These are phyloP conservation scores for Daucus carota DNA, from an alignment of 129 eudicot genomes.

Conservation along the genomic window DNA sequence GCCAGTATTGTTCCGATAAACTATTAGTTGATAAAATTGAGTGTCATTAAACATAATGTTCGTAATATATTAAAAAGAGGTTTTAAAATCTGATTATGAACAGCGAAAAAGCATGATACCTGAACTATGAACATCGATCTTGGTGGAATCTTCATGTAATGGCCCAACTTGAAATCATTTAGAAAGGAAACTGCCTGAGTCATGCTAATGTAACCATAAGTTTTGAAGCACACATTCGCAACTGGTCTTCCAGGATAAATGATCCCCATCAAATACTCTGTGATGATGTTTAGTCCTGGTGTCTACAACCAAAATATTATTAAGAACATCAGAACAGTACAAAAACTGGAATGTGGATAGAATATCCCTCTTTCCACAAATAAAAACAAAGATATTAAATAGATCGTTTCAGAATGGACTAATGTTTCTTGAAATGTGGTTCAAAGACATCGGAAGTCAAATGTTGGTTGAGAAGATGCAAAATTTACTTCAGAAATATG, in stretches of 20 bases:
- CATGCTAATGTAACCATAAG: conserved; percentile 93
- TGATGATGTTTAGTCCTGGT: conserved; percentile 81
- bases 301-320: conserved; percentile 29
- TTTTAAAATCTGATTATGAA: not conserved
- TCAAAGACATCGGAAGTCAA: too few species aligned
- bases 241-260: conserved; percentile 79
- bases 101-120: conserved; percentile 22
- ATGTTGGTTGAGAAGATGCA: too few species aligned
- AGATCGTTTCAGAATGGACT: not conserved
- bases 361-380: not conserved
- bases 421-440: not conserved
- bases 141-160: conserved; percentile 94
- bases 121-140: conserved; percentile 84
- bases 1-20: conserved; percentile 69
- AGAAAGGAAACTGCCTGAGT: conserved; percentile 66
- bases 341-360: not conserved
- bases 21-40: conserved; percentile 22
- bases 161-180: conserved; percentile 82
- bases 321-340: not conserved
- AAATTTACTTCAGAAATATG: too few species aligned
- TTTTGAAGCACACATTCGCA: conserved; percentile 91
- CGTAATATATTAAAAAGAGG: not conserved
- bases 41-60: not conserved
- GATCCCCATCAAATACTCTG: conserved; percentile 68
- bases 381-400: not conserved